Evolutionary conservation across 176 grass and related monocot species (phyloP).

Genomic region (Aechmea fasciata): DNA sequence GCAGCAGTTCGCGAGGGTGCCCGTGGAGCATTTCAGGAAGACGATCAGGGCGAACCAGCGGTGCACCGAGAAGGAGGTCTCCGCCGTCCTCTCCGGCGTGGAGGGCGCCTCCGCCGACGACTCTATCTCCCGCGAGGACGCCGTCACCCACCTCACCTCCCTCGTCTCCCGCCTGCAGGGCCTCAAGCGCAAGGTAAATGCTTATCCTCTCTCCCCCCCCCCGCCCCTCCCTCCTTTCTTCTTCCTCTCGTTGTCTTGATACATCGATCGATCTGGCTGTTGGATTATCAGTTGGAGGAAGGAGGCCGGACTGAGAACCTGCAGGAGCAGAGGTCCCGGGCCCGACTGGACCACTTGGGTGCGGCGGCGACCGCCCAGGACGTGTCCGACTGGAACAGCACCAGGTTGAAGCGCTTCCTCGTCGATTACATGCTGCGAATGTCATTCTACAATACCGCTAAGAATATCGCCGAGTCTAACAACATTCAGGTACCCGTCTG

Average conservation of each 20-base stretch:
- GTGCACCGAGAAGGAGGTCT: conserved; percentile 79
- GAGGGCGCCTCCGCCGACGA: conserved; percentile 14
- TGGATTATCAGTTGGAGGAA: conserved; percentile 48
- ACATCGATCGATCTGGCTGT: not conserved
- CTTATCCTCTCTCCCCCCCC: not conserved
- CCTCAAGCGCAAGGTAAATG: conserved; percentile 71
- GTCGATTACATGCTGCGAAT: conserved; percentile 98
- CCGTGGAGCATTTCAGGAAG: conserved; percentile 71
- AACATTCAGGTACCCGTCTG: conserved; percentile 59
- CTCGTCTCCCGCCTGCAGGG: conserved; percentile 91
- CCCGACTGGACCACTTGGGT: conserved; percentile 61
- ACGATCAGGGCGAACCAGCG: conserved; percentile 58
- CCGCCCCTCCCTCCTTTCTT: not conserved
- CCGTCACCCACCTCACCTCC: conserved; percentile 60
- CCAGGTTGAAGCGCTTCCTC: conserved; percentile 67
- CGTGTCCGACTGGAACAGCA: conserved; percentile 45
- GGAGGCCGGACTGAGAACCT: conserved; percentile 42
- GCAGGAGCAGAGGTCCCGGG: conserved; percentile 77
- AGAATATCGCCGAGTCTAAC: conserved; percentile 38
- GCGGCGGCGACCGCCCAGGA: conserved; percentile 29
- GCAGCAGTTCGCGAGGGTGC: conserved; percentile 80
- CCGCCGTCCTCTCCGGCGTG: conserved; percentile 51
- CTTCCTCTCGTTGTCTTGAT: conserved; percentile 4
- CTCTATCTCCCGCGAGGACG: conserved; percentile 2
- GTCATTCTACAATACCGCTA: conserved; percentile 76